phyloP scores from a whole-genome alignment of 2,329 filamentous ascomycete genomes.

The Penicillium decumbens region DNA sequence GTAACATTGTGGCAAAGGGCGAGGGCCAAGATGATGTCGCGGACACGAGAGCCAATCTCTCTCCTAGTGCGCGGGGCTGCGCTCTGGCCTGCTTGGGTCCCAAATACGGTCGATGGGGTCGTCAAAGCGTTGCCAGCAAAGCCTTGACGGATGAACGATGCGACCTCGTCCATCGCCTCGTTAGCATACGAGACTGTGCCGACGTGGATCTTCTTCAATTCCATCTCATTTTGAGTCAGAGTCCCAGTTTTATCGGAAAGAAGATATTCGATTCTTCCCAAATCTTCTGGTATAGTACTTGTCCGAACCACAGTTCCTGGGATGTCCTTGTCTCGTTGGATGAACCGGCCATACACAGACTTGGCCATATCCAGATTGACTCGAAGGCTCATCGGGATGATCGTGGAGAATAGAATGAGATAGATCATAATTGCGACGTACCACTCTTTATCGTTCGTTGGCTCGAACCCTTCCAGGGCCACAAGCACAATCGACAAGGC shows the following conservation, averaged over 20 bases:
- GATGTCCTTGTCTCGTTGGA: slow-evolving; percentile 85
- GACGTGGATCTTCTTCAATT: slow-evolving; percentile 97
- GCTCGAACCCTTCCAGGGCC: slow-evolving; percentile 73
- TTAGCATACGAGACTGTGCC: slow-evolving; percentile 97
- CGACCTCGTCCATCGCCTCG: slow-evolving; percentile 97
- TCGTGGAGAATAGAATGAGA: slow-evolving; percentile 95
- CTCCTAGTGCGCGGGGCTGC: slow-evolving; percentile 76
- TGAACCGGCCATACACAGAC: slow-evolving; percentile 91
- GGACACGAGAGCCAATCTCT: slow-evolving; percentile 88
- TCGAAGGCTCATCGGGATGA: slow-evolving; percentile 92
- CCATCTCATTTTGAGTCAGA: slow-evolving; percentile 94
- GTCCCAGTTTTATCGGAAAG: slow-evolving; percentile 98
- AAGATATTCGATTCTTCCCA: slow-evolving; percentile 92
- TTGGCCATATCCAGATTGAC: slow-evolving; percentile 98
- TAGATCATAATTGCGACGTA: slow-evolving; percentile 99
- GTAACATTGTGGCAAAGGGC: slow-evolving; percentile 97
- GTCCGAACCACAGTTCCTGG: slow-evolving; percentile 89
- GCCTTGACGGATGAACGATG: slow-evolving; percentile 76
- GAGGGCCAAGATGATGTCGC: slow-evolving; percentile 86
- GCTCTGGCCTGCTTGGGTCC: slow-evolving; percentile 53
- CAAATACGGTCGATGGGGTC: slow-evolving; percentile 69
- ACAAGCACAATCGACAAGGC: slow-evolving; percentile 83
- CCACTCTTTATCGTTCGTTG: slow-evolving; percentile 58
- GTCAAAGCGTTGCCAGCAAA: slow-evolving; percentile 62
- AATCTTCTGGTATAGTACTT: slow-evolving; percentile 93